Evolutionary conservation across 176 grass and related monocot genomes (phyloP).

Genomic region (Carex kokanica): DNA sequence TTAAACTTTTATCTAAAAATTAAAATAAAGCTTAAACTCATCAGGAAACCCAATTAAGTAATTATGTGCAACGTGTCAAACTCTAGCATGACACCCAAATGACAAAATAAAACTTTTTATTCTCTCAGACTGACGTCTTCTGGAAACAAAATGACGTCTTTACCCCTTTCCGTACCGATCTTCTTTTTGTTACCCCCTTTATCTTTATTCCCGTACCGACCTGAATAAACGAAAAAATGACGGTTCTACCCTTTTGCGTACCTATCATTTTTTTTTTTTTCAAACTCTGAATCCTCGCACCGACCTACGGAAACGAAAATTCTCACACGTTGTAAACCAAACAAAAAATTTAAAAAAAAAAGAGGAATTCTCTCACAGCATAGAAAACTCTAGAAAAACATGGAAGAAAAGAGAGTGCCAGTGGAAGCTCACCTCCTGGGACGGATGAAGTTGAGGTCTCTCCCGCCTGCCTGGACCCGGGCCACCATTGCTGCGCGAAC

Average conservation of each 20-base stretch:
- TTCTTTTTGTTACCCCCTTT: neutral
- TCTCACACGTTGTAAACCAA: neutral
- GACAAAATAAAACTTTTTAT: neutral
- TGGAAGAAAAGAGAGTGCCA: neutral
- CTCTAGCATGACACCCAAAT: neutral
- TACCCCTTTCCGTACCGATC: neutral
- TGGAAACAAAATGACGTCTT: neutral
- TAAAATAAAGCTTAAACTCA: neutral
- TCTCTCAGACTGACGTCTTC: neutral
- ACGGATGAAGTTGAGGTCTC: neutral
- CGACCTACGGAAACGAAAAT: neutral
- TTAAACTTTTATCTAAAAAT: neutral
- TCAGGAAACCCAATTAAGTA: neutral
- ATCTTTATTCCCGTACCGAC: neutral
- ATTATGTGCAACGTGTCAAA: neutral
- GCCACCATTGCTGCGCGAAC: conserved; percentile 1
- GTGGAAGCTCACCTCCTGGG: neutral
- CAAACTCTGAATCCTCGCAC: neutral
- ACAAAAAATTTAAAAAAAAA: neutral
- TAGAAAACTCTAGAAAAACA: neutral
- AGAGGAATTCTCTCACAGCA: neutral
- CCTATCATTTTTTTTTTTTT: neutral
- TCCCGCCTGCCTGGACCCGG: conserved; percentile 1
- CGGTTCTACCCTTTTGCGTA: neutral
- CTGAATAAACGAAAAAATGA: neutral